Base-by-base conservation (phyloP, 768 basidiomycete genomes). In the Fistulinella prunicolor region DNA sequence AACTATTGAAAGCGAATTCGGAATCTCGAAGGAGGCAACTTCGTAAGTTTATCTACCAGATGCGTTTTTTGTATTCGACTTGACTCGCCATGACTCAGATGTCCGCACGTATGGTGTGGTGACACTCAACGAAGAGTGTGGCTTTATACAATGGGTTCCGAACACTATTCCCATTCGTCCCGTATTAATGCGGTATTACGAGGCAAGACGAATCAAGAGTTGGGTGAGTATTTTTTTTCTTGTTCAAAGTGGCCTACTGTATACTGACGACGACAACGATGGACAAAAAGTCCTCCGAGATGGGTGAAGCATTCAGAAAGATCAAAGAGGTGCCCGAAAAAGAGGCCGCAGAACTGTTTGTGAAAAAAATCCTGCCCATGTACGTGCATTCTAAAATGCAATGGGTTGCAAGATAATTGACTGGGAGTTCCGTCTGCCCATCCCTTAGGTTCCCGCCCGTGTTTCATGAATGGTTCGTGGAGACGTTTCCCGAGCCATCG, bases 21-120 rank as follows among this genome's bases (percentile, higher is more conserved):
- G 94, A 97, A 50, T 92, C 95, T 22, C 82, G 96, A 56, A 75
- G 89, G 50, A 77, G 96, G 24, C 89, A 93, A 49, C 81, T 99
- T 35, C 85, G 95, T 95, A 64, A 54, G 90, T 76, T 14, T 6
- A 20, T 35, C 10, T 38, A 5, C 12, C 3, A 35, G 12, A 7
- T 14, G 5, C 21, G 17, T 19, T 1, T 23, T 23, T 6, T 4
- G 9, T 28, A 9, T 17, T 6, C 6, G 29, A n/a, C 14, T 12
- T 41, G 21, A 36, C 28, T 19, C 19, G 1, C 7, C 4, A 9
- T 38, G n/a, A 16, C 16, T 16, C 47, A 55, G 95, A 87, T 63
- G 92, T 99, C 49, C 83, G 95, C 21, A 98, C 96, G 3, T 99
- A 98, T 61, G 90, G 93, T n/a, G 93, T 98, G n/a, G 86, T 96